Evolutionary conservation across 208 protist species (phyloP).

Genomic region (Wallacemonas sp.): DNA sequence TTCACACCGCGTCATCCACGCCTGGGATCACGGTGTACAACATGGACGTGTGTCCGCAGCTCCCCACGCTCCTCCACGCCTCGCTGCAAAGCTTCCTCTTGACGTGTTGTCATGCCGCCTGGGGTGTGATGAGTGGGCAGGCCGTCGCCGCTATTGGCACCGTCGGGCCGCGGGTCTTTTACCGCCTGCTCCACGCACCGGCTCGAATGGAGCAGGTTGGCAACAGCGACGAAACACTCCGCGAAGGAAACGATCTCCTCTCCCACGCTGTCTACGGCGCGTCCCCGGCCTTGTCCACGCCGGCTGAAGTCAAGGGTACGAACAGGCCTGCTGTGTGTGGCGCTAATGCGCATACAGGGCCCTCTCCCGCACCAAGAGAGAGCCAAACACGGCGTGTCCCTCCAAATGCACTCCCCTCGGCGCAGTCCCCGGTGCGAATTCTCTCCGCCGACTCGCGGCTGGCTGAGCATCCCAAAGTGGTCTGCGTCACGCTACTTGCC

Average conservation of each 20-base stretch:
- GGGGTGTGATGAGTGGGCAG: conserved; percentile 64
- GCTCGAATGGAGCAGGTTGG: too few relatives aligned
- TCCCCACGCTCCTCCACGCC: conserved; percentile 50
- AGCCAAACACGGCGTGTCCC: too few relatives aligned
- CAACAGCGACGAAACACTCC: neutral
- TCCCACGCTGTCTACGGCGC: neutral
- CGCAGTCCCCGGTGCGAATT: neutral
- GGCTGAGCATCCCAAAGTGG: neutral
- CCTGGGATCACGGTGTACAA: conserved; percentile 29
- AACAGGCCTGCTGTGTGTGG: too few relatives aligned
- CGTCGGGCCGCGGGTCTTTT: neutral
- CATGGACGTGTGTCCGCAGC: conserved; percentile 40
- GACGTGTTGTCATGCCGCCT: conserved; percentile 50
- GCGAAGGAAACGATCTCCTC: neutral
- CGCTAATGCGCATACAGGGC: too few relatives aligned
- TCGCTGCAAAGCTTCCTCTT: conserved; percentile 52
- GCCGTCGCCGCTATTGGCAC: conserved; percentile 31
- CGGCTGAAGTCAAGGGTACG: too few relatives aligned
- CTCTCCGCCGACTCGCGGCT: conserved; percentile 16
- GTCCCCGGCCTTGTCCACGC: too few relatives aligned
- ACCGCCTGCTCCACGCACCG: neutral
- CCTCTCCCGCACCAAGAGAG: too few relatives aligned
- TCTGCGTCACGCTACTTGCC: conserved; percentile 13
- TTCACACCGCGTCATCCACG: neutral
- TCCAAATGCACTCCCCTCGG: too few relatives aligned